A percentile compares a stretch with the other conserved stretches of the same genome.
These are phyloP conservation scores for Nakaseomyces kungkrabaensis DNA, from an alignment of 1,139 yeast species.

Conservation along the genomic window DNA sequence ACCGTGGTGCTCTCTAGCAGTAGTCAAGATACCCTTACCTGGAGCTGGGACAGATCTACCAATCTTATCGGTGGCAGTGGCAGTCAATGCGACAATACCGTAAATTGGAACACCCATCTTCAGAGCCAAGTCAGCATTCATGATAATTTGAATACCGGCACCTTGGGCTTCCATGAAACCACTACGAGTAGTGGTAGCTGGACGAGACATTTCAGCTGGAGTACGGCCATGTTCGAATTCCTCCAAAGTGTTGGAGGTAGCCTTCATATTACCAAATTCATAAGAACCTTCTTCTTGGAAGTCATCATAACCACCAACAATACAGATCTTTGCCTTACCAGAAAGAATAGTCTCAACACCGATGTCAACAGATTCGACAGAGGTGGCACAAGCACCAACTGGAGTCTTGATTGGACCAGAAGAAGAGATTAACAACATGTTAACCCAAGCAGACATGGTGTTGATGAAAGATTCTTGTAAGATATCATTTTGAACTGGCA, in stretches of 20 bases:
- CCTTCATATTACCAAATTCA: conserved; percentile 98
- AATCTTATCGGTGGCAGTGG: conserved; percentile 96
- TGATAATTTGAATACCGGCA: conserved; percentile 93
- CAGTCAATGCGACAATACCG: conserved; percentile 87
- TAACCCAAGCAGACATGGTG: conserved; percentile 99
- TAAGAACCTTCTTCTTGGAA: conserved; percentile 98
- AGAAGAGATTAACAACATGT: conserved; percentile 92
- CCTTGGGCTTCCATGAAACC: conserved; percentile 99
- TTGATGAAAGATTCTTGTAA: conserved; percentile 96
- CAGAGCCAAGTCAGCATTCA: conserved; percentile 89
- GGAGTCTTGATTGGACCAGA: conserved; percentile 99
- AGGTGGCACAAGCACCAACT: conserved; percentile 99
- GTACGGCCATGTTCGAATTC: conserved; percentile 95
- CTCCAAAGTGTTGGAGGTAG: conserved; percentile 79
- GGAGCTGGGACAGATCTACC: conserved; percentile 99
- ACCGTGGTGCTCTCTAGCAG: conserved; percentile 91
- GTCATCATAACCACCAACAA: conserved; percentile 98
- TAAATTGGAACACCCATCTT: conserved; percentile 99
- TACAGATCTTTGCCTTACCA: conserved; percentile 90
- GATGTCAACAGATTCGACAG: conserved; percentile 91
- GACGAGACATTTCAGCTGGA: conserved; percentile 97
- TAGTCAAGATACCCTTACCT: conserved; percentile 97
- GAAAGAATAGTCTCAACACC: conserved; percentile 89
- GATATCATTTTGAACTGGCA: conserved; percentile 92
- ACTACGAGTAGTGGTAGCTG: conserved; percentile 87